These are phyloP conservation scores for Suillus subluteus DNA, from an alignment of 768 basidiomycete species.

Conservation along the genomic window DNA sequence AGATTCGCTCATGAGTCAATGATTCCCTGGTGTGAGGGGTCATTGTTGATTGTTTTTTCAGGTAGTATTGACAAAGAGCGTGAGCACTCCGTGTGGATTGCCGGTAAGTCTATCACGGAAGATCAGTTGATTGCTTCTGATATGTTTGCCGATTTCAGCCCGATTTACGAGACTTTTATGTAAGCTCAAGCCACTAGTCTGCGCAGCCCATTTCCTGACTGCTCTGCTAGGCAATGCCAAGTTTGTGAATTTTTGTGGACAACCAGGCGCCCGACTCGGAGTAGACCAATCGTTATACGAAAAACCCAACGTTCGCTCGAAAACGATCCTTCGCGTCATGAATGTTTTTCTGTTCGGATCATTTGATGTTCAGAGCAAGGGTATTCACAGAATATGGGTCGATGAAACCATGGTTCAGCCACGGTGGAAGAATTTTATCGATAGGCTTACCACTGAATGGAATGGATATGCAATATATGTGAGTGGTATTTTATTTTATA, in stretches of 20 bases:
- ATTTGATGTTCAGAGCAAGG: slow-evolving; percentile 45
- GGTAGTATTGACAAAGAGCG: neutral
- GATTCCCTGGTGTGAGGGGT: neutral
- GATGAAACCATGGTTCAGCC: slow-evolving; percentile 43
- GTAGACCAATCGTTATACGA: slow-evolving; percentile 30
- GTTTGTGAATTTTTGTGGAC: slow-evolving; percentile 41
- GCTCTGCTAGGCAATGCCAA: slow-evolving; percentile 25
- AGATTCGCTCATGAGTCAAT: slow-evolving; percentile 6
- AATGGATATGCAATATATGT: slow-evolving; percentile 52
- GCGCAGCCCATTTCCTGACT: neutral
- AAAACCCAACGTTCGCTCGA: neutral
- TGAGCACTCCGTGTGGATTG: slow-evolving; percentile 3
- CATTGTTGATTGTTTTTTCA: neutral
- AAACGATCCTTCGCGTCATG: slow-evolving; percentile 19
- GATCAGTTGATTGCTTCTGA: neutral
- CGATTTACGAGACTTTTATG: slow-evolving; percentile 14
- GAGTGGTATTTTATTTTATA: slow-evolving; percentile 15
- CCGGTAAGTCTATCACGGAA: neutral
- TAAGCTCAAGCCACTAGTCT: neutral
- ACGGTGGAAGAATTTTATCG: slow-evolving; percentile 45
- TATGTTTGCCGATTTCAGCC: slow-evolving; percentile 6
- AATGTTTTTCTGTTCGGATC: slow-evolving; percentile 48
- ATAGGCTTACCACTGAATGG: slow-evolving; percentile 49
- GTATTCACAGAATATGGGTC: slow-evolving; percentile 46
- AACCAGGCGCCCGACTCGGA: slow-evolving; percentile 38